These are phyloP conservation scores for Ambrosia artemisiifolia DNA, from an alignment of 129 eudicot species.

Conservation along the genomic window DNA sequence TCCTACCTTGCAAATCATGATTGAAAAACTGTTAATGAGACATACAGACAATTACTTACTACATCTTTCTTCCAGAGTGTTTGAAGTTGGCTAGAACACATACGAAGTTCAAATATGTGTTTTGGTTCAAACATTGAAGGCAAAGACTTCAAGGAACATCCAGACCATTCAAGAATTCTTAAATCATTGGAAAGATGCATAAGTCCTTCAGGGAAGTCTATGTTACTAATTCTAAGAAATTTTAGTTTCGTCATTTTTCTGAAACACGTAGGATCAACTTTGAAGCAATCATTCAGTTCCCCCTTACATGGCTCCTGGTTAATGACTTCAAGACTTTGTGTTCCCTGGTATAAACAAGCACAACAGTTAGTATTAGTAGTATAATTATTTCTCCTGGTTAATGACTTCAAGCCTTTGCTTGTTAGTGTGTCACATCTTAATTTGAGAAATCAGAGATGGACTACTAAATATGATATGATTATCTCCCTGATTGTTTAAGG, in stretches of 20 bases:
- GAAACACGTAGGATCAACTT: conserved; percentile 15
- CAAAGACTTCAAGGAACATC: too few relatives aligned
- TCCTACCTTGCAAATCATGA: neutral
- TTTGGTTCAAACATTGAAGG: conserved; percentile 7
- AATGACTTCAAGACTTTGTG: conserved; percentile 7
- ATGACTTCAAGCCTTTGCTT: neutral
- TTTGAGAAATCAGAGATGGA: neutral
- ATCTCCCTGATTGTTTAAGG: too few relatives aligned
- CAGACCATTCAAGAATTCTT: too few relatives aligned
- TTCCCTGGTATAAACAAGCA: conserved; percentile 16
- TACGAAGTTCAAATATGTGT: conserved; percentile 17
- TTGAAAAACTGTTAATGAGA: neutral
- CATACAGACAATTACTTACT: conserved; percentile 3
- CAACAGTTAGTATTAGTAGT: neutral
- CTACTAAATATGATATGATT: too few relatives aligned
- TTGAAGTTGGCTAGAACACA: conserved; percentile 22
- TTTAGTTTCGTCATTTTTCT: conserved; percentile 6
- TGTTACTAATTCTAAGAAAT: conserved; percentile 22
- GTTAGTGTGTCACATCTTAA: neutral
- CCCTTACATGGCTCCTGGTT: conserved; percentile 15
- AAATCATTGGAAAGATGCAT: conserved; percentile 2
- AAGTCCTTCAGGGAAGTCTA: conserved; percentile 10
- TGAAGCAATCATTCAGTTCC: neutral
- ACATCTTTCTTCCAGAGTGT: neutral
- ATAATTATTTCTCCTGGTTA: neutral